Evolutionary conservation across 148 eudicot genomes (phyloP).

Genomic region (Gaultheria prostrata): DNA sequence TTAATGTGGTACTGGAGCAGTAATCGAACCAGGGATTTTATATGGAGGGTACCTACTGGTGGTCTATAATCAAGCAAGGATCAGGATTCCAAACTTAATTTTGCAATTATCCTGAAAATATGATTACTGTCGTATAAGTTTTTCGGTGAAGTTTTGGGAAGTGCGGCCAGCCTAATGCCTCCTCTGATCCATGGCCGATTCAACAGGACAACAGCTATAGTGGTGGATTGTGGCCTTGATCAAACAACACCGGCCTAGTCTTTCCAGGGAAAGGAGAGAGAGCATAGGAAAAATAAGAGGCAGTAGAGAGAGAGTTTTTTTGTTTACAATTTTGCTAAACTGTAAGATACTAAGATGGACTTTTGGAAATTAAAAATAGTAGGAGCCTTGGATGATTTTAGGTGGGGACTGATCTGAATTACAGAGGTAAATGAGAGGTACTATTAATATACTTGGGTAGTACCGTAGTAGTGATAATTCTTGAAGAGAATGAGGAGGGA

Average conservation of each 20-base stretch:
- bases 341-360: not conserved
- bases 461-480: not conserved
- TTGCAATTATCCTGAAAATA: not conserved
- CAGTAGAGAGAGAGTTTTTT: not conserved
- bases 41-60: not conserved
- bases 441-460: not conserved
- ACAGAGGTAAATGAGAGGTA: not conserved
- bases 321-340: not conserved
- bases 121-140: not conserved
- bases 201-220: not conserved
- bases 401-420: not conserved
- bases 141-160: not conserved
- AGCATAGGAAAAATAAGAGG: not conserved
- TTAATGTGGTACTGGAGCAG: not conserved
- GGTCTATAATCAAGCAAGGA: not conserved
- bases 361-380: not conserved
- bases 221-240: not conserved
- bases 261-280: not conserved
- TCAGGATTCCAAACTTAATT: not conserved
- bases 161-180: not conserved
- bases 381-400: not conserved
- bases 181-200: not conserved
- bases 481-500: not conserved
- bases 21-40: not conserved
- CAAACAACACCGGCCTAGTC: not conserved